A percentile compares a stretch with the other conserved stretches of the same genome.
Evolutionary conservation across 176 grass and related monocot genomes (phyloP).

Genomic region (Avena sativa): DNA sequence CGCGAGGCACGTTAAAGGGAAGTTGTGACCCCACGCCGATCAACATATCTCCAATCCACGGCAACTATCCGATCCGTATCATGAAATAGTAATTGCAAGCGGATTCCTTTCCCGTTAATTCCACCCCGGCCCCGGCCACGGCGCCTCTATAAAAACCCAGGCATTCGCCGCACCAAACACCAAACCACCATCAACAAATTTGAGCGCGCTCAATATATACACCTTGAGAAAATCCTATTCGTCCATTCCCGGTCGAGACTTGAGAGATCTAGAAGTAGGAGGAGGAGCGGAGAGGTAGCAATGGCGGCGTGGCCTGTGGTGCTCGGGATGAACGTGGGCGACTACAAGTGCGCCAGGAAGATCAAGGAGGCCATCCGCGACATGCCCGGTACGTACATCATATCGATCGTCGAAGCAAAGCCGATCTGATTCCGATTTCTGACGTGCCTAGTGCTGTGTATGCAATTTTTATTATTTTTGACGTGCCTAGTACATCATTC

Average conservation of each 20-base stretch:
- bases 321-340: neutral
- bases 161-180: no score
- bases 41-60: neutral
- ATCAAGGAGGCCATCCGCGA: neutral
- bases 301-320: neutral
- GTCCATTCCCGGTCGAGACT: no score
- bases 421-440: no score
- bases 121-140: neutral
- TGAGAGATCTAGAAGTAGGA: neutral
- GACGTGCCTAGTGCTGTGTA: no score
- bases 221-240: no score
- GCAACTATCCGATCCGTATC: neutral
- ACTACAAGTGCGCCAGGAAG: neutral
- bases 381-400: neutral
- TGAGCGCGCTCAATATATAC: neutral
- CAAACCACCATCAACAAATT: no score
- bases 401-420: no score
- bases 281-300: neutral
- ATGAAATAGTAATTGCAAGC: neutral
- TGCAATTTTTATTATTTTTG: no score
- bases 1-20: neutral
- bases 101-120: neutral
- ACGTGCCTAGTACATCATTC: no score
- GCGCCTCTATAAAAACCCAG: neutral
- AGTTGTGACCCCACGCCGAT: neutral